A percentile compares a stretch with the other conserved stretches of the same genome.
phyloP scores from a whole-genome alignment of 345 rosid genomes.

The Pistacia vera region DNA sequence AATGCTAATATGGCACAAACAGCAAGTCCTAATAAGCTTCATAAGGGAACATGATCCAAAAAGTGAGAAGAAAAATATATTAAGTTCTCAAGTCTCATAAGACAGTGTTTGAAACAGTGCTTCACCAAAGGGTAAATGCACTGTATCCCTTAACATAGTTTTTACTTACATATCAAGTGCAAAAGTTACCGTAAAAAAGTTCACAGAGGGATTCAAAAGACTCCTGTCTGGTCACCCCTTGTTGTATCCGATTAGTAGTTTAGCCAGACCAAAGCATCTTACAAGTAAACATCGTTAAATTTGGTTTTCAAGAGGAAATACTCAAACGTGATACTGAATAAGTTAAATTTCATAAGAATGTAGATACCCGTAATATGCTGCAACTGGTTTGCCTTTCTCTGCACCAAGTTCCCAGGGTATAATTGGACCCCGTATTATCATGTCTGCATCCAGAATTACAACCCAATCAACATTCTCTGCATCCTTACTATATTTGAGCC shows the following conservation, averaged over 20 bases:
- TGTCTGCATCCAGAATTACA: conserved; percentile 96
- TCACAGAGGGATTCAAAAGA: background rate
- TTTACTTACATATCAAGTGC: conserved; percentile 5
- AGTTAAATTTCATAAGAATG: background rate
- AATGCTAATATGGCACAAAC: conserved; percentile 2
- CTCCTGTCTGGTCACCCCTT: background rate
- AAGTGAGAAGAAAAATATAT: background rate
- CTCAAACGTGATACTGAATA: background rate
- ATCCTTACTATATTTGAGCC: conserved; percentile 93
- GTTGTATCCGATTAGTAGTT: background rate
- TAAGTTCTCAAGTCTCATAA: conserved; percentile 9
- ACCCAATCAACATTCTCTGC: conserved; percentile 94
- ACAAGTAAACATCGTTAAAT: background rate
- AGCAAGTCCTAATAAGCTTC: conserved; percentile 1
- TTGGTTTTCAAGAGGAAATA: background rate
- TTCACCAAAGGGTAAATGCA: background rate
- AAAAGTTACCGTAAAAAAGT: conserved; percentile 6
- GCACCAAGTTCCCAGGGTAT: conserved; percentile 98
- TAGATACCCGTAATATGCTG: conserved; percentile 91
- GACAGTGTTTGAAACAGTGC: background rate
- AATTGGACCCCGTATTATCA: conserved; percentile 92
- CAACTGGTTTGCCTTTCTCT: conserved; percentile 79
- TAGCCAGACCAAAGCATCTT: background rate
- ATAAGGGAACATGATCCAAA: background rate
- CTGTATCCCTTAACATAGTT: background rate